Evolutionary conservation across 306 rosid species (phyloP), one percentile per base, ranked within the genome.

Genomic region (Glycine latifolia): DNA sequence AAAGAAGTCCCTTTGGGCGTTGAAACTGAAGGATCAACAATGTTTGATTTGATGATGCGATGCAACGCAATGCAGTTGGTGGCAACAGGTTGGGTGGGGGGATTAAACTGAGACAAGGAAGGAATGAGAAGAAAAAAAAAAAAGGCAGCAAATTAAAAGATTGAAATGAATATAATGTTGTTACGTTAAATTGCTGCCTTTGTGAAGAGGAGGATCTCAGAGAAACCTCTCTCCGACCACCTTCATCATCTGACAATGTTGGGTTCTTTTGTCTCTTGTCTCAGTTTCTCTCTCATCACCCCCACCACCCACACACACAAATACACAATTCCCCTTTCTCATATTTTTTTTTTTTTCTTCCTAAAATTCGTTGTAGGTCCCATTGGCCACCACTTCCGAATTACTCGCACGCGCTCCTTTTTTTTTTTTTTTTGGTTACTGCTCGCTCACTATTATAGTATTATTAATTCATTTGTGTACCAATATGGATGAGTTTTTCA

Each of bases 211-310:
- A 87, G 78, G 93, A 91, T 92, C 97, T 95, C 88, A 93, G 98
- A 92, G 91, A 88, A 83, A 67, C 55, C 54, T 89, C 96, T 86
- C 89, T 85, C 84, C 86, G 93, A 93, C 88, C 97, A 91, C 89
- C 94, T 72, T 85, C 59, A 39, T 8, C 73, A 53, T 68, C 48
- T 56, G 13, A 15, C 63, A 49, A 76, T 55, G 76, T 79, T 59
- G 46, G 50, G 33, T 2, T 78, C 41, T 48, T 43, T 35, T 76
- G 60, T 69, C 65, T 79, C 67, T 72, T 73, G 7, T 7, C 61
- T 15, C 39, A 7, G 3, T 68, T 75, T 85, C 87, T 79, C 84
- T 85, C 92, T 85, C 91, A 66, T 81, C 86, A 76, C 69, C 92
- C 91, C 85, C 89, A 73, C 79, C 81, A 81, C 87, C 91, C 87